Percentiles rank a stretch among this genome's conserved stretches.
These are phyloP conservation scores for Chaetoscypha palmicola DNA, from an alignment of 2,329 filamentous ascomycete genomes.

Conservation along the genomic window DNA sequence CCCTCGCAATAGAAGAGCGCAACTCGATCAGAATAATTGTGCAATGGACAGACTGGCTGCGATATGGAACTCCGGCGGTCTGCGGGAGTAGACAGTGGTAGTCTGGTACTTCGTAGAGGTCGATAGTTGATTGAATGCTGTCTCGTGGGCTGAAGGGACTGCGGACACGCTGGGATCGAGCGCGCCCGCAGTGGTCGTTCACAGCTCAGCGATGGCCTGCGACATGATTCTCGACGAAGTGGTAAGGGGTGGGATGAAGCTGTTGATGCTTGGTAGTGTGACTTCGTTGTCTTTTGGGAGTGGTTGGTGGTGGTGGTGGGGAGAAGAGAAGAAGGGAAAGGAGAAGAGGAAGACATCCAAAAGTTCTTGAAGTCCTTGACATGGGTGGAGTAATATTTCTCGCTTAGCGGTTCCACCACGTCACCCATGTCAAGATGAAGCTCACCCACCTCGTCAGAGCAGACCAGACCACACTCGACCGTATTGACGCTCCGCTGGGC, in stretches of 20 bases:
- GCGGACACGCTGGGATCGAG: slow-evolving; percentile 50
- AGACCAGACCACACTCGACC: too few species aligned
- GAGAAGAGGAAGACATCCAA: background rate
- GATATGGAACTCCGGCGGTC: slow-evolving; percentile 7
- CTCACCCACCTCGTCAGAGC: too few species aligned
- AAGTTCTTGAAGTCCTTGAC: too few species aligned
- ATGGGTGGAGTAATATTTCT: slow-evolving; percentile 18
- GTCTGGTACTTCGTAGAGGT: slow-evolving; percentile 64
- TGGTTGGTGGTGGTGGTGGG: slow-evolving; percentile 22
- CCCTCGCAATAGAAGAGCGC: slow-evolving; percentile 19
- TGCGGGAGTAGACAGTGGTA: slow-evolving; percentile 32
- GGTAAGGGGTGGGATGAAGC: slow-evolving; percentile 17
- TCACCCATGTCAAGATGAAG: too few species aligned
- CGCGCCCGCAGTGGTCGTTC: slow-evolving; percentile 76
- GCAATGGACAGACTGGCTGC: slow-evolving; percentile 32
- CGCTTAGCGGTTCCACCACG: too few species aligned
- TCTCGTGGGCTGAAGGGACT: slow-evolving; percentile 80
- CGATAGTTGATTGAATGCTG: slow-evolving; percentile 52
- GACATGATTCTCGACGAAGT: slow-evolving; percentile 69
- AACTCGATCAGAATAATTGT: slow-evolving; percentile 24
- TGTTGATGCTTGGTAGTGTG: slow-evolving; percentile 40
- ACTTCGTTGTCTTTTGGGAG: slow-evolving; percentile 57
- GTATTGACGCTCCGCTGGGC: too few species aligned
- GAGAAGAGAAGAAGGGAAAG: slow-evolving; percentile 18
- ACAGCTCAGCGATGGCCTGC: slow-evolving; percentile 83